These are phyloP conservation scores for Irpex sp. DNA, from an alignment of 1,284 basidiomycete species.

Conservation along the genomic window DNA sequence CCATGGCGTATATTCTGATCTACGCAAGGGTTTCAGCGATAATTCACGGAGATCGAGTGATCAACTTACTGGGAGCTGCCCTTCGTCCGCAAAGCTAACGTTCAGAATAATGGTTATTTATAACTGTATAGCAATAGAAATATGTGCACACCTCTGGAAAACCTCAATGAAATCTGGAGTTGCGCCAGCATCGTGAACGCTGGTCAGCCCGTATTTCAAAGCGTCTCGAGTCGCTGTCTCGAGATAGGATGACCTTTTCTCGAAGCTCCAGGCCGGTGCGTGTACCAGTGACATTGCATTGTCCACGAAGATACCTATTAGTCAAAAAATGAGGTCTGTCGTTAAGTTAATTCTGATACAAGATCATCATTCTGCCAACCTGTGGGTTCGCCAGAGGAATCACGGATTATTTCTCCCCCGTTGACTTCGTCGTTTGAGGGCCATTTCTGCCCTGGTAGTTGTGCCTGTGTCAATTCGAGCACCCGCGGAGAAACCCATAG, in stretches of 20 bases:
- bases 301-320: constrained; percentile 65
- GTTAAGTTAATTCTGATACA: not conserved
- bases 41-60: too few relatives aligned
- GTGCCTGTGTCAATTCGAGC: constrained; percentile 46
- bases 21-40: constrained; percentile 22
- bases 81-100: constrained; percentile 20
- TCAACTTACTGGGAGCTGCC: constrained; percentile 50
- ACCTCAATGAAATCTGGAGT: constrained; percentile 55
- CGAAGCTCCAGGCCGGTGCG: constrained; percentile 58
- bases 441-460: constrained; percentile 25
- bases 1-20: constrained; percentile 82
- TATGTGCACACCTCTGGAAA: constrained; percentile 50
- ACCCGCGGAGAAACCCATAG: constrained; percentile 78
- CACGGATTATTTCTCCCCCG: constrained; percentile 77
- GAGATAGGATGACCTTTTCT: constrained; percentile 58
- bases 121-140: not conserved
- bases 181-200: constrained; percentile 78
- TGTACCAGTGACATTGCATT: constrained; percentile 71
- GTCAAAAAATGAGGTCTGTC: not conserved
- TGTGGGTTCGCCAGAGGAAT: constrained; percentile 62
- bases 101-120: not conserved
- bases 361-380: constrained; percentile 38
- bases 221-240: constrained; percentile 65
- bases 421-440: constrained; percentile 54
- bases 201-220: constrained; percentile 72